A percentile compares a stretch with the other conserved stretches of the same genome.
Evolutionary conservation across 768 basidiomycete species (phyloP).

Genomic region (Amanita pallidorosea): DNA sequence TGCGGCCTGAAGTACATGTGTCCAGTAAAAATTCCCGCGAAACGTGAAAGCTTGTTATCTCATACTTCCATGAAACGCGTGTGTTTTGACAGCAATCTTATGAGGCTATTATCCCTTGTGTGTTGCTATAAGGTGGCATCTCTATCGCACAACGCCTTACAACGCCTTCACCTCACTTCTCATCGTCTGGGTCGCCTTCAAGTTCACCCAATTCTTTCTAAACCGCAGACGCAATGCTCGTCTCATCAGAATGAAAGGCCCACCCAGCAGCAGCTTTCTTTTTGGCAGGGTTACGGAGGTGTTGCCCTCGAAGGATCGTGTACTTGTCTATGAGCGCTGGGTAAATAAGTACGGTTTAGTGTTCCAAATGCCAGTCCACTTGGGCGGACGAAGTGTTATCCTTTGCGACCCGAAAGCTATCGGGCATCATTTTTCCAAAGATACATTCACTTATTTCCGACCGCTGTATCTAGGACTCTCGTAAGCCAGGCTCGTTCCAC

Average conservation of each 20-base stretch:
- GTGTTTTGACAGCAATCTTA: too few relatives aligned
- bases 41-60: too few relatives aligned
- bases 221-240: neutral
- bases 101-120: too few relatives aligned
- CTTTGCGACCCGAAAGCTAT: constrained; percentile 40
- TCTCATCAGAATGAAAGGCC: neutral
- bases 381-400: constrained; percentile 23
- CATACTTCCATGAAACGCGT: too few relatives aligned
- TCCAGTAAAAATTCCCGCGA: too few relatives aligned
- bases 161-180: neutral
- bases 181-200: neutral
- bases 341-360: constrained; percentile 34
- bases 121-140: too few relatives aligned
- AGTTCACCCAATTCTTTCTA: neutral
- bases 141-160: neutral
- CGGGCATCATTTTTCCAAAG: constrained; percentile 39
- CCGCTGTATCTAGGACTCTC: constrained; percentile 27
- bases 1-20: too few relatives aligned
- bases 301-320: constrained; percentile 16
- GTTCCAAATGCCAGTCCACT: constrained; percentile 24
- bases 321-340: constrained; percentile 34
- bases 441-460: constrained; percentile 38
- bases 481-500: constrained; percentile 14
- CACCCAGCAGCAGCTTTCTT: constrained; percentile 9
- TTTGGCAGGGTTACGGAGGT: constrained; percentile 27